A percentile compares a stretch with the other conserved stretches of the same genome.
Evolutionary conservation across 306 rosid genomes (phyloP).

Genomic region (Argentina anserina): DNA sequence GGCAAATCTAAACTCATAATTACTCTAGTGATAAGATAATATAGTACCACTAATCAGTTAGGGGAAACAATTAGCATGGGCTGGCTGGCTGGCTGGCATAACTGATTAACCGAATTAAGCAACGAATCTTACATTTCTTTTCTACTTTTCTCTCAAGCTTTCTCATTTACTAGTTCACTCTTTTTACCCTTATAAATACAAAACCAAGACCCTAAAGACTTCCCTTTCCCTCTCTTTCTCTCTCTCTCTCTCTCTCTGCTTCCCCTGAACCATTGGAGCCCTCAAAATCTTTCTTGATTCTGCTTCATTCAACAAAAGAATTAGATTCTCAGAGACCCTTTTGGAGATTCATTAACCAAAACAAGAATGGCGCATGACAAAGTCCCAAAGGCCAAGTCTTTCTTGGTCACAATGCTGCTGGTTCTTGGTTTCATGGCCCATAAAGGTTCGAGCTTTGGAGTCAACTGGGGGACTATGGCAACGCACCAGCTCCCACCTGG

Average conservation of each 20-base stretch:
- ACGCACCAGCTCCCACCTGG: constrained; percentile 64
- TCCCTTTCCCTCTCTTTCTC: constrained; percentile 29
- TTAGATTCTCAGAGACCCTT: constrained; percentile 19
- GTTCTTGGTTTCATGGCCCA: constrained; percentile 32
- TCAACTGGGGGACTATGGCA: constrained; percentile 95
- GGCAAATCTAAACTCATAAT: not conserved
- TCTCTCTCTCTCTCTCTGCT: constrained; percentile 6
- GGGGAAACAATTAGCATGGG: constrained; percentile 31
- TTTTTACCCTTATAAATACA: constrained; percentile 24
- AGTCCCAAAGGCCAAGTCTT: constrained; percentile 7
- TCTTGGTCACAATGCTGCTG: constrained; percentile 26
- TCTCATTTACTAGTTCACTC: constrained; percentile 17
- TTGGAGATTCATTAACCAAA: not conserved
- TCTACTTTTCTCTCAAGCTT: constrained; percentile 36
- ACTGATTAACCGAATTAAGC: constrained; percentile 71
- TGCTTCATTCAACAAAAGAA: constrained; percentile 32
- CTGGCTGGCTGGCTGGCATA: constrained; percentile 41
- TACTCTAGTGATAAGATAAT: not conserved
- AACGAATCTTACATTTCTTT: constrained; percentile 50
- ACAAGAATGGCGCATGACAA: constrained; percentile 43
- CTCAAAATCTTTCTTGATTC: constrained; percentile 38
- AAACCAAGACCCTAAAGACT: constrained; percentile 18
- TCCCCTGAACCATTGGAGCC: constrained; percentile 27
- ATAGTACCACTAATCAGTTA: not conserved
- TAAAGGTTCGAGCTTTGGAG: constrained; percentile 49